These are phyloP conservation scores for Flaveria bidentis DNA, from an alignment of 129 eudicot genomes.

Conservation along the genomic window DNA sequence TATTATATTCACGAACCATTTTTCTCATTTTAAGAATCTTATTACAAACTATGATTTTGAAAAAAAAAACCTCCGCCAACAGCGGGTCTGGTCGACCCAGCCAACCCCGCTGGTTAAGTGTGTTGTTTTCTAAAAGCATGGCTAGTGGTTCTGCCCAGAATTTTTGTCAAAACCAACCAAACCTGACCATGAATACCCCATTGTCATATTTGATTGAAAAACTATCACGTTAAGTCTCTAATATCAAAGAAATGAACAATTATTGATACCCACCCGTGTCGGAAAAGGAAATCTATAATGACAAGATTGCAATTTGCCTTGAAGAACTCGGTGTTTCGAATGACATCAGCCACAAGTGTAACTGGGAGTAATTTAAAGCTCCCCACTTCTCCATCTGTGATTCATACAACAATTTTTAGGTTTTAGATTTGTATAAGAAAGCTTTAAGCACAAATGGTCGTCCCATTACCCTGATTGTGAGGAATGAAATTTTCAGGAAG, in stretches of 20 bases:
- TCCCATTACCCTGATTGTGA: conserved; percentile 60
- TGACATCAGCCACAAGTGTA: conserved; percentile 58
- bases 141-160: neutral
- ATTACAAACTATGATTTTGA: no score
- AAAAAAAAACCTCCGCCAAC: no score
- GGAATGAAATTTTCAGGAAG: conserved; percentile 82
- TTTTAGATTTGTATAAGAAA: neutral
- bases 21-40: no score
- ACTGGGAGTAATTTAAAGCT: conserved; percentile 73
- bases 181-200: neutral
- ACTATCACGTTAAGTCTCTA: neutral
- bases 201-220: neutral
- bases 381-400: conserved; percentile 89
- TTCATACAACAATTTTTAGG: conserved; percentile 13
- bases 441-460: conserved; percentile 1
- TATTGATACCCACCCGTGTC: conserved; percentile 91
- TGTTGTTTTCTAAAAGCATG: no score
- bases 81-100: no score
- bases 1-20: no score
- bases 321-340: conserved; percentile 54
- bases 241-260: neutral
- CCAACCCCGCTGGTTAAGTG: no score
- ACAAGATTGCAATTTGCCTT: conserved; percentile 84
- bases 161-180: neutral
- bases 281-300: conserved; percentile 78